Conservation (phyloP, 768 basidiomycete species). For the Gloeophyllum trabeum region DNA sequence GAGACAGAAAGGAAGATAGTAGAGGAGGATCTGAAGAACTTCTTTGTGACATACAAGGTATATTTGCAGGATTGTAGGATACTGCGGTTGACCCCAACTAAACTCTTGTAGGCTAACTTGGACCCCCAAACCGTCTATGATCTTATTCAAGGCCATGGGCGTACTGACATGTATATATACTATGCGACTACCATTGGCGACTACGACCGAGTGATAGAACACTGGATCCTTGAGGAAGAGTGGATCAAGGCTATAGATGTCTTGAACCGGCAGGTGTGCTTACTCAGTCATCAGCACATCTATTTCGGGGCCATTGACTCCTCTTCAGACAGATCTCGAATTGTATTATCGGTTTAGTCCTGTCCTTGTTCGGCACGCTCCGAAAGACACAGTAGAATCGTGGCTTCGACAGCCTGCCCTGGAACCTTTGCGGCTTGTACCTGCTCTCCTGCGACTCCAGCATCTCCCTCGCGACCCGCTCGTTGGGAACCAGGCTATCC, state of each 20-base stretch:
- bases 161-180: conserved; percentile 85
- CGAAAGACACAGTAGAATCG: conserved; percentile 85
- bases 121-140: conserved; percentile 84
- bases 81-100: neutral
- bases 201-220: conserved; percentile 73
- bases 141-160: conserved; percentile 86
- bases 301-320: conserved; percentile 1
- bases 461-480: conserved; percentile 61
- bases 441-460: conserved; percentile 77
- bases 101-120: conserved; percentile 55
- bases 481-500: conserved; percentile 76
- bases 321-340: conserved; percentile 60
- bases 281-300: neutral
- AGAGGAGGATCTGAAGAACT: conserved; percentile 88
- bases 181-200: conserved; percentile 81
- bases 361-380: conserved; percentile 74
- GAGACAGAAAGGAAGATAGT: conserved; percentile 69
- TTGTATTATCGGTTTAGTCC: conserved; percentile 91
- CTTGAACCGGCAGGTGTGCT: conserved; percentile 75
- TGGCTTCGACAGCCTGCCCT: conserved; percentile 80
- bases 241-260: conserved; percentile 87
- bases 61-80: neutral
- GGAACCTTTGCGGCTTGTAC: conserved; percentile 78
- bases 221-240: conserved; percentile 88
- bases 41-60: conserved; percentile 92